phyloP scores from a whole-genome alignment of 352 stramenopile genomes.

The Phytophthora capsici region DNA sequence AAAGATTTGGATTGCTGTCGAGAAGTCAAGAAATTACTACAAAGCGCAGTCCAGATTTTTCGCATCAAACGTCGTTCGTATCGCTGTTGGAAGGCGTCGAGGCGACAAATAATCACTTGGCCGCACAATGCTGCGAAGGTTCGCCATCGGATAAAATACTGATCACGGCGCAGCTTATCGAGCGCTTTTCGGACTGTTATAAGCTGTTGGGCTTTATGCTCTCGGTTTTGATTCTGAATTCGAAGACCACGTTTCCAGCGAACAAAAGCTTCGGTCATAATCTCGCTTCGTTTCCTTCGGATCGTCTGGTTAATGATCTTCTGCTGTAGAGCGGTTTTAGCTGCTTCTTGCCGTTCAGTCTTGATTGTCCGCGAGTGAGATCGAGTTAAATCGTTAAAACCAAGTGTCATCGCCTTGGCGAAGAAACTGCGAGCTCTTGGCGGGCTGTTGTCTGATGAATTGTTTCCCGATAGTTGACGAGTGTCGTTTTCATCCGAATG shows the following conservation, averaged over 20 bases:
- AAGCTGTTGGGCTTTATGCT: conserved; percentile 38
- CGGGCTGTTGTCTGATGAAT: too few relatives aligned
- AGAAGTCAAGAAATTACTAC: not conserved
- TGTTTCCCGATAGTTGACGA: too few relatives aligned
- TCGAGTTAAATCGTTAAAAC: conserved; percentile 24
- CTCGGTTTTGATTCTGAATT: conserved; percentile 53
- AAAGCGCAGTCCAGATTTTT: conserved; percentile 31
- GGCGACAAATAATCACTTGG: conserved; percentile 45
- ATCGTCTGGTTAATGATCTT: conserved; percentile 70
- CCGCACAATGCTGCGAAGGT: conserved; percentile 21
- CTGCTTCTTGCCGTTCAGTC: conserved; percentile 14
- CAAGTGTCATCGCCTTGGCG: conserved; percentile 19
- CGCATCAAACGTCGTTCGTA: conserved; percentile 15
- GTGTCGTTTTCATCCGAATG: conserved; percentile 14
- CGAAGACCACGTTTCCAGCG: conserved; percentile 61
- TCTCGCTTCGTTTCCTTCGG: conserved; percentile 45
- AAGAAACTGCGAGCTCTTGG: conserved; percentile 15
- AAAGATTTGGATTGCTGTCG: conserved; percentile 12
- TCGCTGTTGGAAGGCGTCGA: conserved; percentile 60
- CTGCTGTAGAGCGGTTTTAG: conserved; percentile 52
- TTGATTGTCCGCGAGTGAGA: conserved; percentile 17
- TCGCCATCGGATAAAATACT: conserved; percentile 50
- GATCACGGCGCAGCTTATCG: conserved; percentile 36
- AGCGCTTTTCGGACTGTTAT: conserved; percentile 27
- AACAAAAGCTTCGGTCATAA: conserved; percentile 49